Evolutionary conservation across 2,329 filamentous ascomycete species (phyloP).

Genomic region (Stylonectria norvegica): DNA sequence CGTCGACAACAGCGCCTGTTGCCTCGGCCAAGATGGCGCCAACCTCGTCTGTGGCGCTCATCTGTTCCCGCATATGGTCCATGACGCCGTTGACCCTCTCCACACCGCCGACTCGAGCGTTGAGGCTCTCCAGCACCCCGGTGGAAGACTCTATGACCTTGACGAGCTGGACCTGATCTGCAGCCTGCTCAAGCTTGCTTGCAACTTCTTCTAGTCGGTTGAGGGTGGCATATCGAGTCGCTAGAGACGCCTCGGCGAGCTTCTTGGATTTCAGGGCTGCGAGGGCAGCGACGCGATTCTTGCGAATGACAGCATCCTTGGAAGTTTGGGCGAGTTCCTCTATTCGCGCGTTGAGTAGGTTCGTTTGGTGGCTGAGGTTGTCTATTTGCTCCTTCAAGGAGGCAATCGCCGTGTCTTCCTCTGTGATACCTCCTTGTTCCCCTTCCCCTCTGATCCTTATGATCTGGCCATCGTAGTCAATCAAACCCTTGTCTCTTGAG

Average conservation of each 20-base stretch:
- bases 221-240: constrained; percentile 68
- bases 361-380: constrained; percentile 70
- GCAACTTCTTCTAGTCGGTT: constrained; percentile 81
- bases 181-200: constrained; percentile 78
- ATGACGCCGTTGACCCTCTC: constrained; percentile 74
- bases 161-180: constrained; percentile 79
- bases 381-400: constrained; percentile 76
- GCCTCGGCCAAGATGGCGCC: constrained; percentile 69
- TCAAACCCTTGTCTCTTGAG: constrained; percentile 59
- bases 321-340: constrained; percentile 62
- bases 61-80: constrained; percentile 73
- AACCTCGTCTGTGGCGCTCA: constrained; percentile 79
- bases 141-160: constrained; percentile 77
- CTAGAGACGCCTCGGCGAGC: constrained; percentile 69
- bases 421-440: constrained; percentile 56
- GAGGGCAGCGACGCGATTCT: constrained; percentile 72
- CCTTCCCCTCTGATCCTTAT: constrained; percentile 67
- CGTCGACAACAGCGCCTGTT: constrained; percentile 59
- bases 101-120: constrained; percentile 72
- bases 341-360: constrained; percentile 63
- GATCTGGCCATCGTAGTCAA: constrained; percentile 61
- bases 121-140: constrained; percentile 67
- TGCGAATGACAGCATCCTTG: constrained; percentile 65
- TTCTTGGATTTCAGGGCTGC: constrained; percentile 81
- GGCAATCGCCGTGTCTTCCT: constrained; percentile 78